phyloP scores from a whole-genome alignment of 2,329 filamentous ascomycete species.

The Colletotrichum orchidophilum region DNA sequence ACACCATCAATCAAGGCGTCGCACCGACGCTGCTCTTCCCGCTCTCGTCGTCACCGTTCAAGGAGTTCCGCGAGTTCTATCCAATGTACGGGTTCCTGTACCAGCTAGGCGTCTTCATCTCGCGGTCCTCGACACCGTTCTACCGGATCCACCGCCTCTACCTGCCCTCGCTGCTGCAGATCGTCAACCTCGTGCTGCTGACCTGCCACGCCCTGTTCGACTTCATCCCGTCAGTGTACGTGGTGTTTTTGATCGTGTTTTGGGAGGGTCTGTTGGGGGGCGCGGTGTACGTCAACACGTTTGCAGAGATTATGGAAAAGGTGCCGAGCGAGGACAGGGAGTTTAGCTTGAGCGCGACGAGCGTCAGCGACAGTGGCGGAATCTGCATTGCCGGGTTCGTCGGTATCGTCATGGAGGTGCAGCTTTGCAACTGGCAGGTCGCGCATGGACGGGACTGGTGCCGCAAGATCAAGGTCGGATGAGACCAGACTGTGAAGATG shows the following conservation, averaged over 20 bases:
- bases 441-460: slow-evolving; percentile 81
- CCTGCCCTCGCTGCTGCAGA: slow-evolving; percentile 81
- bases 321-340: slow-evolving; percentile 82
- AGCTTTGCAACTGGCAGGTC: slow-evolving; percentile 87
- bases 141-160: slow-evolving; percentile 84
- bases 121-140: slow-evolving; percentile 89
- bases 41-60: slow-evolving; percentile 78
- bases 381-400: slow-evolving; percentile 90
- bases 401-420: slow-evolving; percentile 83
- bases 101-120: slow-evolving; percentile 94
- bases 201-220: slow-evolving; percentile 79
- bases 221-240: slow-evolving; percentile 85
- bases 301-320: slow-evolving; percentile 90
- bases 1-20: slow-evolving; percentile 97
- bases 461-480: slow-evolving; percentile 59
- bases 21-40: slow-evolving; percentile 91
- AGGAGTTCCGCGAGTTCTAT: slow-evolving; percentile 87
- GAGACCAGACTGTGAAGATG: slow-evolving; percentile 9
- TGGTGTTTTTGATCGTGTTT: slow-evolving; percentile 87
- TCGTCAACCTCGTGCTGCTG: slow-evolving; percentile 79
- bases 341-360: slow-evolving; percentile 90
- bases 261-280: slow-evolving; percentile 96
- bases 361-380: slow-evolving; percentile 89
- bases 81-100: slow-evolving; percentile 95
- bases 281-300: slow-evolving; percentile 94